phyloP scores from a whole-genome alignment of 352 stramenopile genomes.

The Pythium chondricola region DNA sequence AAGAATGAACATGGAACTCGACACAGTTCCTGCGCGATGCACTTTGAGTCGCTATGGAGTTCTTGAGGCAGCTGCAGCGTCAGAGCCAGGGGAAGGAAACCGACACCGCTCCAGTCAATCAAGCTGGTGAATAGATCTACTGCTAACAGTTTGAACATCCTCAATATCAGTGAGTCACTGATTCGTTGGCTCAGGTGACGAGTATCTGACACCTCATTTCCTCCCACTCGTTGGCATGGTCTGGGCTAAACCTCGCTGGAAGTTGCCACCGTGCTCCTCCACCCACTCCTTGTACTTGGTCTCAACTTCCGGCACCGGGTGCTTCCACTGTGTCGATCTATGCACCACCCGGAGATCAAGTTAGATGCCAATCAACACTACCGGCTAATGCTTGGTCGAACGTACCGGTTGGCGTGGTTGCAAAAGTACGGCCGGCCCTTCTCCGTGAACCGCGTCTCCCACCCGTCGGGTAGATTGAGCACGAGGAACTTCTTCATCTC shows the following conservation, averaged over 20 bases:
- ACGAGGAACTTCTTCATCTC: slow-evolving; percentile 71
- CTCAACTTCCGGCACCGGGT: slow-evolving; percentile 68
- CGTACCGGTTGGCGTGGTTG: slow-evolving; percentile 63
- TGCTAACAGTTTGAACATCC: too few relatives aligned
- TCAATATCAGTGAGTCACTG: too few relatives aligned
- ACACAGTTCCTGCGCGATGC: too few relatives aligned
- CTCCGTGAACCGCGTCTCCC: slow-evolving; percentile 77
- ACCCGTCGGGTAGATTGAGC: slow-evolving; percentile 65
- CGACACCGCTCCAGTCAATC: too few relatives aligned
- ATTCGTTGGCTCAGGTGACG: too few relatives aligned
- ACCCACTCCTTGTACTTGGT: slow-evolving; percentile 71
- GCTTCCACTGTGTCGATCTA: slow-evolving; percentile 84
- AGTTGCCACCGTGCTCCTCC: slow-evolving; percentile 54
- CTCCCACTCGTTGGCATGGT: not conserved
- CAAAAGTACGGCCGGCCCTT: slow-evolving; percentile 82
- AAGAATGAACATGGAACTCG: too few relatives aligned
- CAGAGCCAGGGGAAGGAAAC: too few relatives aligned
- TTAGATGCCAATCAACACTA: not conserved
- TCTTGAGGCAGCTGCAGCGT: too few relatives aligned
- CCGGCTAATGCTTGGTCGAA: not conserved
- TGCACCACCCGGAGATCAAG: not conserved
- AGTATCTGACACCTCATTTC: too few relatives aligned
- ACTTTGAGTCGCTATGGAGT: too few relatives aligned
- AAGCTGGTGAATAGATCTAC: too few relatives aligned
- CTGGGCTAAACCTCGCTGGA: slow-evolving; percentile 21